Evolutionary conservation across 371 early-diverging fungal genomes (phyloP).

Genomic region (Mucor velutinosus): DNA sequence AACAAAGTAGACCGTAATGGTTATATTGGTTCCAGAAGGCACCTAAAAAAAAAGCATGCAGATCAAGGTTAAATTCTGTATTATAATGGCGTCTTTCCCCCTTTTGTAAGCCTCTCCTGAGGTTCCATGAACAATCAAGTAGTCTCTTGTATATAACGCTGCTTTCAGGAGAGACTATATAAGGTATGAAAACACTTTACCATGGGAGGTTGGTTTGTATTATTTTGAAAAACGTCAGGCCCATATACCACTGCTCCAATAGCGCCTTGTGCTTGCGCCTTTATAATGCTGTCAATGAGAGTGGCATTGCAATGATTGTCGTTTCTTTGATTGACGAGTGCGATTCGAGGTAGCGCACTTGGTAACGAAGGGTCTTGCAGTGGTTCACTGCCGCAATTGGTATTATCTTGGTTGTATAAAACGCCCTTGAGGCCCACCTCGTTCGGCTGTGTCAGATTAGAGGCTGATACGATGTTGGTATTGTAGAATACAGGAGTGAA

Average conservation of each 20-base stretch:
- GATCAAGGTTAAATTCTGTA: background rate
- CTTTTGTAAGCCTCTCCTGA: background rate
- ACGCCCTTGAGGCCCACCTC: conserved; percentile 8
- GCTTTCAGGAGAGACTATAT: background rate
- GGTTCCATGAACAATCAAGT: background rate
- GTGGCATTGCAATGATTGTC: background rate
- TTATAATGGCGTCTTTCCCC: background rate
- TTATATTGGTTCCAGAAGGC: conserved; percentile 6
- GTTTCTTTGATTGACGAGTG: conserved; percentile 1
- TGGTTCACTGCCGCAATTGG: background rate
- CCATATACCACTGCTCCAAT: conserved; percentile 8
- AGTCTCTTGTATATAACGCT: background rate
- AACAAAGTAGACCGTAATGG: conserved; percentile 4
- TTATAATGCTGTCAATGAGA: background rate
- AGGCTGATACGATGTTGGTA: background rate
- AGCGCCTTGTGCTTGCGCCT: conserved; percentile 6
- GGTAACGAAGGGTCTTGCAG: background rate
- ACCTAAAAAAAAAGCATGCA: background rate
- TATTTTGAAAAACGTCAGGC: background rate
- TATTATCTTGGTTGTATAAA: conserved; percentile 1
- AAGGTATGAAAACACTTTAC: background rate
- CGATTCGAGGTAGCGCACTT: background rate
- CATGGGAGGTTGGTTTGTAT: background rate
- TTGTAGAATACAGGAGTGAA: conserved; percentile 7
- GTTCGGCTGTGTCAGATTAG: background rate